phyloP scores from a whole-genome alignment of 2,329 filamentous ascomycete species.

The Didymella pinodella region DNA sequence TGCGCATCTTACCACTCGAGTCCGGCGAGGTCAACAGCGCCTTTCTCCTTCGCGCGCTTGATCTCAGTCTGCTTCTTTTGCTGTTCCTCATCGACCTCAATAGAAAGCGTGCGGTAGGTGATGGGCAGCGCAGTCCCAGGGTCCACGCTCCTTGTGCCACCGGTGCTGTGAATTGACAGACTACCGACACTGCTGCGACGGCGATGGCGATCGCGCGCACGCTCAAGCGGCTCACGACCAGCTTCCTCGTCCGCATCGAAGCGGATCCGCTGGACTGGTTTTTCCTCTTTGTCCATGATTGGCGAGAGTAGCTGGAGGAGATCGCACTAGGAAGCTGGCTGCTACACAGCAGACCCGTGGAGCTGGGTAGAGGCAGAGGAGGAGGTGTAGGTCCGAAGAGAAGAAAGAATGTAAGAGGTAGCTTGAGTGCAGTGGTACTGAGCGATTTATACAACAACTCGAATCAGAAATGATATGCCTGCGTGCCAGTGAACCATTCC shows the following conservation, averaged over 20 bases:
- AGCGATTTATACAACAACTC: conserved; percentile 21
- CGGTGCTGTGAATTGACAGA: conserved; percentile 47
- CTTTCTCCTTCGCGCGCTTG: conserved; percentile 47
- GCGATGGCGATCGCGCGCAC: conserved; percentile 31
- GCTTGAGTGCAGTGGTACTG: conserved; percentile 6
- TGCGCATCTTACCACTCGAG: conserved; percentile 62
- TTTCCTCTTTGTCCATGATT: conserved; percentile 42
- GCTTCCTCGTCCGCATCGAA: conserved; percentile 47
- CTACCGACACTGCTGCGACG: conserved; percentile 48
- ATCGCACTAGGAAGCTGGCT: conserved; percentile 15
- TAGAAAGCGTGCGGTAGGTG: conserved; percentile 55
- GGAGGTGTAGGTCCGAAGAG: conserved; percentile 13
- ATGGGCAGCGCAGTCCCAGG: conserved; percentile 55
- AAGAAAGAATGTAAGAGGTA: conserved; percentile 17
- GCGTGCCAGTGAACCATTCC: conserved; percentile 8
- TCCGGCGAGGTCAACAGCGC: conserved; percentile 54
- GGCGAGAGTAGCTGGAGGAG: neutral
- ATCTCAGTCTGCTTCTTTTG: conserved; percentile 38
- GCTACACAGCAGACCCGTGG: conserved; percentile 23
- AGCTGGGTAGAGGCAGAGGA: conserved; percentile 9
- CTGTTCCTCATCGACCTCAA: conserved; percentile 51
- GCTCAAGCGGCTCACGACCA: conserved; percentile 34
- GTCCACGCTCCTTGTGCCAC: conserved; percentile 50
- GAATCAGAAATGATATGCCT: conserved; percentile 12
- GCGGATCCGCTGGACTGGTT: conserved; percentile 27